Evolutionary conservation across 257 asterid species (phyloP).

Genomic region (Nicotiana noctiflora): DNA sequence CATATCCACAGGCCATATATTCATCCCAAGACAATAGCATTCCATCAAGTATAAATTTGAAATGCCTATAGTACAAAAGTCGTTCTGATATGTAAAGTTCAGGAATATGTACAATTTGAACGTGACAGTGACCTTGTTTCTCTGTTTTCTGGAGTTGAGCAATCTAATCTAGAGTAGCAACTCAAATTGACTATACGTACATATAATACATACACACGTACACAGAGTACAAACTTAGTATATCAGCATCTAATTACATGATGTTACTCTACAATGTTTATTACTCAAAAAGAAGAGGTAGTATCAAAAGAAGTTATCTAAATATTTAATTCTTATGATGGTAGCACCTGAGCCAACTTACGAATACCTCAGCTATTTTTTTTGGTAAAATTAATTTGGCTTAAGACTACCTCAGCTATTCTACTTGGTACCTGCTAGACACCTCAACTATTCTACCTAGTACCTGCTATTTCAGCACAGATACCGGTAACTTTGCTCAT

Average conservation of each 20-base stretch:
- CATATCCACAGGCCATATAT: neutral
- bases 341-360: too few species aligned
- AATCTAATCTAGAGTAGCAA: neutral
- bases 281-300: neutral
- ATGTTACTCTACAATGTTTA: neutral
- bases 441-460: too few species aligned
- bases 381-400: too few species aligned
- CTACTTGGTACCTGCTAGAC: too few species aligned
- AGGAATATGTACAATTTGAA: neutral
- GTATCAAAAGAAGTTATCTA: too few species aligned
- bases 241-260: neutral
- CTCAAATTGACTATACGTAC: neutral
- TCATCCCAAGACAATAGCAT: neutral
- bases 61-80: neutral
- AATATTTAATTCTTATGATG: too few species aligned
- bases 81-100: neutral
- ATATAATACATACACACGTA: neutral
- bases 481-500: too few species aligned
- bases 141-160: neutral
- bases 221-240: neutral
- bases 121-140: neutral
- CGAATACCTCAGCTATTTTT: too few species aligned
- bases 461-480: too few species aligned
- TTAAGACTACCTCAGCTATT: too few species aligned
- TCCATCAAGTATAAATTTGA: neutral